Evolutionary conservation across 805 yeast species (phyloP).

Genomic region (Schwanniomyces vanrijiae): DNA sequence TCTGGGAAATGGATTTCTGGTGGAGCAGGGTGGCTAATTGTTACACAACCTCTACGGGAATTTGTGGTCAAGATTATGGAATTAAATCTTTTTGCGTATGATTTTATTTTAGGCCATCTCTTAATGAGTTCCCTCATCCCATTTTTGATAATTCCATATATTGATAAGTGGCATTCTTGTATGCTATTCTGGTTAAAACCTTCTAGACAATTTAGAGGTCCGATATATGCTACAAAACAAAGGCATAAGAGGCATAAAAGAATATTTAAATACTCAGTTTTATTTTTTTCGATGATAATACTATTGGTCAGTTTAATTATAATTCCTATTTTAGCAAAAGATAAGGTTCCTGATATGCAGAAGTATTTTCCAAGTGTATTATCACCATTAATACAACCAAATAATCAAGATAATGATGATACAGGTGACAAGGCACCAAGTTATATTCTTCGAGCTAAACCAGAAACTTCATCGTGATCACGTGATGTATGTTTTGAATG

Average conservation of each 20-base stretch:
- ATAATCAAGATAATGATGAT: conserved; percentile 60
- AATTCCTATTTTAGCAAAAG: conserved; percentile 46
- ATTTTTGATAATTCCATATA: conserved; percentile 42
- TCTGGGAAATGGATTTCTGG: conserved; percentile 48
- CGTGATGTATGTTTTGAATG: conserved; percentile 1
- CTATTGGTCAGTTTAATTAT: conserved; percentile 42
- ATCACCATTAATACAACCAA: conserved; percentile 53
- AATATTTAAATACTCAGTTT: conserved; percentile 45
- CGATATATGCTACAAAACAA: conserved; percentile 41
- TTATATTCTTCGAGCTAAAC: conserved; percentile 38
- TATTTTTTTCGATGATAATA: conserved; percentile 44
- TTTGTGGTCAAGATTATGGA: conserved; percentile 46
- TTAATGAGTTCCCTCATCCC: conserved; percentile 42
- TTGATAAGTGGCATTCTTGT: conserved; percentile 49
- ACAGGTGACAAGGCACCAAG: conserved; percentile 59
- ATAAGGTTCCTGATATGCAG: conserved; percentile 14
- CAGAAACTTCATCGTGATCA: conserved; percentile 9
- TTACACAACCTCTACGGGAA: conserved; percentile 50
- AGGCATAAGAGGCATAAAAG: conserved; percentile 20
- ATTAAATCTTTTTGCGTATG: conserved; percentile 46
- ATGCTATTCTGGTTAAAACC: conserved; percentile 53
- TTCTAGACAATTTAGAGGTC: conserved; percentile 31
- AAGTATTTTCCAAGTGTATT: conserved; percentile 12
- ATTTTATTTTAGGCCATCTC: conserved; percentile 45
- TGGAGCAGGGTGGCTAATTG: conserved; percentile 33